phyloP scores from a whole-genome alignment of 2,329 filamentous ascomycete species.

The Fusarium piperis region DNA sequence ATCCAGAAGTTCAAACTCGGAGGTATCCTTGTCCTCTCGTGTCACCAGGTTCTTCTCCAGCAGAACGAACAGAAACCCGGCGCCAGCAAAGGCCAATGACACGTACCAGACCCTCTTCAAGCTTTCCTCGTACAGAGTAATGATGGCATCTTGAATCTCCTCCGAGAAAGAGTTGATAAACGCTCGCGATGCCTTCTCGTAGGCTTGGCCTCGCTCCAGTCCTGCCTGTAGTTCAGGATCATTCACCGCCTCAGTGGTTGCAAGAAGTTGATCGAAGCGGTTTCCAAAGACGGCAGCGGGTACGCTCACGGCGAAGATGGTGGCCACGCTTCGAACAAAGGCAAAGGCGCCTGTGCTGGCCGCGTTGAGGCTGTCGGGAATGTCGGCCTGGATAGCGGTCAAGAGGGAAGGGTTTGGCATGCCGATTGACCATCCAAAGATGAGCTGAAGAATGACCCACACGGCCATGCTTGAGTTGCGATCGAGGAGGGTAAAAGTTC shows the following conservation, averaged over 20 bases:
- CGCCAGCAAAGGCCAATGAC: background rate
- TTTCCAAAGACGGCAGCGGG: background rate
- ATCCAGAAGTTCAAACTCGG: background rate
- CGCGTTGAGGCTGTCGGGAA: background rate
- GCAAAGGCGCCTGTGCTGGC: background rate
- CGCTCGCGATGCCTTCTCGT: background rate
- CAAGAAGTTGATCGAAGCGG: background rate
- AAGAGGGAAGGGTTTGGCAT: background rate
- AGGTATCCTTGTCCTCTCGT: background rate
- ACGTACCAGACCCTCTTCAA: background rate
- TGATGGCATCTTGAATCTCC: background rate
- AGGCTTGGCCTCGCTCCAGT: background rate
- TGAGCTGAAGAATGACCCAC: background rate
- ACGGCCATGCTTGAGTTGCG: background rate
- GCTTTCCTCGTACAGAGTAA: background rate
- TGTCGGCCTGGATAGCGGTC: background rate
- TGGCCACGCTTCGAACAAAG: background rate
- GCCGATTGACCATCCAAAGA: background rate
- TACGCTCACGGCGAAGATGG: background rate
- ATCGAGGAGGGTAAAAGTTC: background rate
- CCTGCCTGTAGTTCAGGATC: background rate
- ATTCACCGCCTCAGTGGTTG: background rate
- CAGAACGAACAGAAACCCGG: background rate
- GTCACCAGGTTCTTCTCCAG: background rate
- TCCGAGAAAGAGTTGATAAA: background rate